Evolutionary conservation across 495 filamentous ascomycete species (phyloP).

Genomic region (Aspergillus olivimuriae): DNA sequence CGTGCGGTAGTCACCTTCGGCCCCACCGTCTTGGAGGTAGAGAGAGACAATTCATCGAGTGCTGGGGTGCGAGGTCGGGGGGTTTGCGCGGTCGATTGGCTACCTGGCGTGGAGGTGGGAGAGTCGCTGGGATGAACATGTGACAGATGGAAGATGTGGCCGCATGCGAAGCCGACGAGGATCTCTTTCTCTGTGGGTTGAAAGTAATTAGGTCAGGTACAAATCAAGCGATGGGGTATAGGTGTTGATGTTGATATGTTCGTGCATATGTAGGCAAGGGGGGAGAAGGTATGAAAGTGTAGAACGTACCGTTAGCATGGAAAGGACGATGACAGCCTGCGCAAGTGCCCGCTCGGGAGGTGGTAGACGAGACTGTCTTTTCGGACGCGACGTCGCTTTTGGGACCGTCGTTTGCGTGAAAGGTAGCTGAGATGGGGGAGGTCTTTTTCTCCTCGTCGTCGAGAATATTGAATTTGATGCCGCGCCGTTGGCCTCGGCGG

Average conservation of each 20-base stretch:
- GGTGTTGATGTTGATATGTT: neutral
- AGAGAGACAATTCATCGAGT: constrained; percentile 13
- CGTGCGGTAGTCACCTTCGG: constrained; percentile 87
- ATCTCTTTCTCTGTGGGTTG: constrained; percentile 56
- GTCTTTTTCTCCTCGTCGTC: constrained; percentile 21
- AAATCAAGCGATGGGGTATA: too few species aligned
- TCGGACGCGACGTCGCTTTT: constrained; percentile 7
- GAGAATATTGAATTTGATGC: constrained; percentile 79
- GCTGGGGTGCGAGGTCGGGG: constrained; percentile 21
- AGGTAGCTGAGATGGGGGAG: neutral
- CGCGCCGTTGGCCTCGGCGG: constrained; percentile 67
- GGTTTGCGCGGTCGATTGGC: constrained; percentile 18
- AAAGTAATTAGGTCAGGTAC: constrained; percentile 2
- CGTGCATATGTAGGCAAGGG: neutral
- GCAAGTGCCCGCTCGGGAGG: constrained; percentile 33
- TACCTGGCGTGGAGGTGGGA: constrained; percentile 17
- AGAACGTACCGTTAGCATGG: constrained; percentile 38
- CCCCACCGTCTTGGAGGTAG: constrained; percentile 57
- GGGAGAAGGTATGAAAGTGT: neutral
- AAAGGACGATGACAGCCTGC: constrained; percentile 59
- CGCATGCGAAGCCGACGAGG: constrained; percentile 85
- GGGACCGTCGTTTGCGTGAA: constrained; percentile 1
- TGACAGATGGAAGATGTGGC: constrained; percentile 82
- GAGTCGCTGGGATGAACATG: constrained; percentile 56
- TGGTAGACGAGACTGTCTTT: neutral